These are phyloP conservation scores for Suaeda aralocaspica DNA, from an alignment of 148 eudicot genomes.

Conservation along the genomic window DNA sequence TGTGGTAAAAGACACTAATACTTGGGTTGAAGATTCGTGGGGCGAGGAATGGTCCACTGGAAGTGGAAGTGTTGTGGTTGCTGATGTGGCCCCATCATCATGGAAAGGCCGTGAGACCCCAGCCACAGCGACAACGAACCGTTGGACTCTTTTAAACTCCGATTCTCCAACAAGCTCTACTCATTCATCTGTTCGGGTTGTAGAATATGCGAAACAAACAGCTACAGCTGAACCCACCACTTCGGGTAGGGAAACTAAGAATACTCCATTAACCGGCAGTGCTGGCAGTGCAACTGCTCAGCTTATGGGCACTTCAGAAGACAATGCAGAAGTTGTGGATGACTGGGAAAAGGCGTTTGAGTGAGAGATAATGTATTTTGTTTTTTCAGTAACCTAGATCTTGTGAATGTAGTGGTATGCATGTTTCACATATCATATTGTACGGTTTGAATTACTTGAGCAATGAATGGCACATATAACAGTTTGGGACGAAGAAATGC, in stretches of 20 bases:
- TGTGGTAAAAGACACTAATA: conserved; percentile 44
- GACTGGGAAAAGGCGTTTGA: conserved; percentile 89
- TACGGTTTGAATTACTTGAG: not conserved
- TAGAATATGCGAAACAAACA: conserved; percentile 26
- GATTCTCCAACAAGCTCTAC: conserved; percentile 35
- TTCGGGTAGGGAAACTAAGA: conserved; percentile 24
- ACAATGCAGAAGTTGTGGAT: conserved; percentile 52
- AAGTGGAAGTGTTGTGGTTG: conserved; percentile 5
- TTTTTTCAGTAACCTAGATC: not conserved
- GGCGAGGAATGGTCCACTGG: conserved; percentile 49
- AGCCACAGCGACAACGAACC: conserved; percentile 43
- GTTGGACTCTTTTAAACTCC: conserved; percentile 69
- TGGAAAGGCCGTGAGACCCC: conserved; percentile 51
- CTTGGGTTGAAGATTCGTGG: conserved; percentile 59
- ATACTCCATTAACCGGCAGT: conserved; percentile 6
- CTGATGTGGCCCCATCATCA: conserved; percentile 26
- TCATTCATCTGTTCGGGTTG: conserved; percentile 21
- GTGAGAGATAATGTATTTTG: conserved; percentile 27
- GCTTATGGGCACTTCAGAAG: conserved; percentile 16
- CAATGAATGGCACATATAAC: not conserved
- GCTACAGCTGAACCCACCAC: conserved; percentile 11
- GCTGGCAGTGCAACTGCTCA: not conserved
- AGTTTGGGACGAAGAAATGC: not conserved
- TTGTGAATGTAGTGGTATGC: not conserved
- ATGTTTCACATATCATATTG: not conserved